Conservation (phyloP, 192 early-diverging fungal species). For the Umbelopsis sp. region DNA sequence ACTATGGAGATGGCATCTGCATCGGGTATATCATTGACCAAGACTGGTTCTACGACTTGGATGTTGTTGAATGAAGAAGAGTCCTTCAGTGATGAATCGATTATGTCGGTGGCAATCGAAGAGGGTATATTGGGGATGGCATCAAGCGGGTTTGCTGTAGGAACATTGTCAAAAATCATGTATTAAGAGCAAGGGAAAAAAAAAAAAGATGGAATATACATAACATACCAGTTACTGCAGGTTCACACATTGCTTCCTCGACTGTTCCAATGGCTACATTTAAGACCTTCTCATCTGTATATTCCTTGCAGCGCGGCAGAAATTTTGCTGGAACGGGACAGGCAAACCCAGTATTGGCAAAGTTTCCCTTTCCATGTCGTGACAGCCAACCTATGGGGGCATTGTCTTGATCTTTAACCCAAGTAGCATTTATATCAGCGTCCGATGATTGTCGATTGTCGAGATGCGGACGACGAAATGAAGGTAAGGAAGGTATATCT, state of each 20-base stretch:
- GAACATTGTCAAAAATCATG: too few relatives aligned
- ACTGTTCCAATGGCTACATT: background rate
- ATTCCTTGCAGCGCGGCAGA: background rate
- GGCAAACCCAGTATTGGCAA: background rate
- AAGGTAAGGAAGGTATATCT: background rate
- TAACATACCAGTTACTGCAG: too few relatives aligned
- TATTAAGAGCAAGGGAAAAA: too few relatives aligned
- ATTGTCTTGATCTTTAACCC: conserved; percentile 8
- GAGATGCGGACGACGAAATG: background rate
- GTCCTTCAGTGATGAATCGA: background rate
- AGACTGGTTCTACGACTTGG: background rate
- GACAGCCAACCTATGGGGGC: conserved; percentile 3
- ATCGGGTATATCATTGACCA: background rate
- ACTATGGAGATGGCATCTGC: background rate
- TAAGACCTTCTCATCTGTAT: too few relatives aligned
- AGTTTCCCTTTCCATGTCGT: background rate
- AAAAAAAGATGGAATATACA: too few relatives aligned
- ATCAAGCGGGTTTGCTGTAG: too few relatives aligned
- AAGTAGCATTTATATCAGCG: conserved; percentile 9
- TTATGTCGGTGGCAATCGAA: background rate
- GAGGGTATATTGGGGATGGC: background rate
- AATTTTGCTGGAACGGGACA: background rate
- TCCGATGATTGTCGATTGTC: background rate
- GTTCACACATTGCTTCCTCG: background rate
- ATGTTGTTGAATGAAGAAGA: background rate